Base-by-base conservation (phyloP, 1,284 basidiomycete species). In the Phaffia rhodozyma region DNA sequence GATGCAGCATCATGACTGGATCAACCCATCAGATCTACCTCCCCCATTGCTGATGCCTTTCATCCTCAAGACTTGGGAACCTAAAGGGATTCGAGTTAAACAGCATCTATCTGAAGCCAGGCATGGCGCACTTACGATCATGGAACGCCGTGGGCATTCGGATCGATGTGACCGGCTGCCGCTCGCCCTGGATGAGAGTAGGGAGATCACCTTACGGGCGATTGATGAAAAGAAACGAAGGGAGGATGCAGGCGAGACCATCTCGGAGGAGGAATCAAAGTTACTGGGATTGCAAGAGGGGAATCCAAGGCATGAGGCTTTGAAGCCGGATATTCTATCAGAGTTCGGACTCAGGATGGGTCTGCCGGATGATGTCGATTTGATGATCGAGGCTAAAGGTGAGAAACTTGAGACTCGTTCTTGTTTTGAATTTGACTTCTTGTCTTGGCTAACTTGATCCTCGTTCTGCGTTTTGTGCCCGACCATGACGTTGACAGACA, bases 81-180 rank as follows among this genome's bases (percentile, higher is more conserved):
- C 78, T 50, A 85, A 87, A 25, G 83, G 85, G 32, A 93, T 94
- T 69, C 79, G 78, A 58, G 87, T 89, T 25, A 96, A 94, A 75
- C 90, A 92, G 71, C 91, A 96, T 75, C 81, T 92, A 21, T 89
- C 86, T 47, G 89, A 91, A 70, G 83, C 85, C 13, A 78, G 88
- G 34, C 81, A 83, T 1, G 87, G 87, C 6, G 88, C 89, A 3
- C 81, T 82, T 54, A 84, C 80, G 1, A 73, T 88, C 47, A 90
- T 89, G 85, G 88, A 92, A 74, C 78, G 83, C 66, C 79, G 91
- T 66, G 90, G 89, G 16, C 91, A 94, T 72, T 82, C 90, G 0
- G 87, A 92, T 72, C 79, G 89, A 29, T 90, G 87, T 70, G 78
- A 83, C 67, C 75, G 72, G 34, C 74, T 91, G 23, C 89, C 89